Evolutionary conservation across 371 early-diverging fungal genomes (phyloP).

Genomic region (Mucor mucedo): DNA sequence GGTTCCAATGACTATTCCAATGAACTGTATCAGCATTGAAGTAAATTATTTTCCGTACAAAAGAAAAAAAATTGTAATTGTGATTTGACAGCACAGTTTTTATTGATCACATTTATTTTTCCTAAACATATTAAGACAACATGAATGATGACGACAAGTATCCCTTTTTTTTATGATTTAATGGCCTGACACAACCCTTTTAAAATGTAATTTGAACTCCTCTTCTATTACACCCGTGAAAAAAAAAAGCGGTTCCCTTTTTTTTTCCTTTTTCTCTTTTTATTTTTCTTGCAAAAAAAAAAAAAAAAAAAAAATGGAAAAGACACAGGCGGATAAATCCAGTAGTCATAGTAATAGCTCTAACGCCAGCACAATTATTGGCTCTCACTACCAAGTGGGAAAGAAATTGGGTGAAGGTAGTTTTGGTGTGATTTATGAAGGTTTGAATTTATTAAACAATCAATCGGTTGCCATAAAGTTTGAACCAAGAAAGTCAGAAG

Average conservation of each 20-base stretch:
- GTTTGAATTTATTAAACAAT: slow-evolving; percentile 76
- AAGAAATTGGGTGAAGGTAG: slow-evolving; percentile 96
- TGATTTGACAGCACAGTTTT: too few species aligned
- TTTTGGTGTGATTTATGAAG: slow-evolving; percentile 98
- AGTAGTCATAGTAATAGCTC: slow-evolving; percentile 26
- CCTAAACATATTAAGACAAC: too few species aligned
- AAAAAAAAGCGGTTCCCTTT: not conserved
- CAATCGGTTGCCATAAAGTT: slow-evolving; percentile 88
- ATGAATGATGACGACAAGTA: too few species aligned
- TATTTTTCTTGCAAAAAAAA: not conserved
- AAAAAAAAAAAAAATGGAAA: slow-evolving; percentile 19
- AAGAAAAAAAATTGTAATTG: too few species aligned
- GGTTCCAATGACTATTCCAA: not conserved
- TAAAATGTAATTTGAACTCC: not conserved
- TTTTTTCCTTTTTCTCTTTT: slow-evolving; percentile 6
- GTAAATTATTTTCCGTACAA: too few species aligned
- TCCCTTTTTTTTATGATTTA: too few species aligned
- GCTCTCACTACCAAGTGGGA: slow-evolving; percentile 94
- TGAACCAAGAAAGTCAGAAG: slow-evolving; percentile 84
- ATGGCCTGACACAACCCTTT: too few species aligned
- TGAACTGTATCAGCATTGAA: too few species aligned
- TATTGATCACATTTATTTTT: too few species aligned
- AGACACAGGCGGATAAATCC: slow-evolving; percentile 22
- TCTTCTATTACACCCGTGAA: not conserved
- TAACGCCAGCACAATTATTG: slow-evolving; percentile 71